These are phyloP conservation scores for Tricholoma sp. DNA, from an alignment of 768 basidiomycete species.

Conservation along the genomic window DNA sequence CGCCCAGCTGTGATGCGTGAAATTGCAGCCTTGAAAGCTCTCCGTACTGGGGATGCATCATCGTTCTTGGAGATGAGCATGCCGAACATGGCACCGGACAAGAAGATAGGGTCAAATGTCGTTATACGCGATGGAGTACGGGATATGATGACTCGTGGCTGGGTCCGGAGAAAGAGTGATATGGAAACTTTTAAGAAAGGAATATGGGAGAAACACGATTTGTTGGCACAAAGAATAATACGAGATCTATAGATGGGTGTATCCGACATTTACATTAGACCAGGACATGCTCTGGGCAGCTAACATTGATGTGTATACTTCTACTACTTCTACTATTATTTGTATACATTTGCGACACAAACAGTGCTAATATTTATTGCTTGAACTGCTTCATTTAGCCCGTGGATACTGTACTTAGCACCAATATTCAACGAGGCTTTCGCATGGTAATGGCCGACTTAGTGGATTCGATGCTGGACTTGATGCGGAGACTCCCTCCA, in stretches of 20 bases:
- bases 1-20: slow-evolving; percentile 37
- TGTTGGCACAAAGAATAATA: slow-evolving; percentile 25
- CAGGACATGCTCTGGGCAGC: no score
- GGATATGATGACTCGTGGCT: slow-evolving; percentile 26
- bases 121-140: slow-evolving; percentile 17
- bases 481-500: slow-evolving; percentile 94
- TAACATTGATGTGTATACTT: not conserved
- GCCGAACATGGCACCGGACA: slow-evolving; percentile 7
- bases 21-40: slow-evolving; percentile 30
- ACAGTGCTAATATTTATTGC: no score
- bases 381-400: not conserved
- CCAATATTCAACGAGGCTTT: not conserved
- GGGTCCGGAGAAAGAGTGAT: slow-evolving; percentile 22
- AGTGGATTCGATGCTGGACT: slow-evolving; percentile 90
- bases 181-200: slow-evolving; percentile 24
- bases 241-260: slow-evolving; percentile 19
- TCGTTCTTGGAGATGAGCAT: slow-evolving; percentile 14
- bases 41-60: slow-evolving; percentile 27
- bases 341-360: not conserved
- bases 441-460: slow-evolving; percentile 57
- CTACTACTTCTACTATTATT: not conserved
- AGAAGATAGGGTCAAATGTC: slow-evolving; percentile 12
- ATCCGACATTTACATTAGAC: no score
- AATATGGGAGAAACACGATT: slow-evolving; percentile 27
- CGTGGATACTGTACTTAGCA: not conserved